A percentile compares a stretch with the other conserved stretches of the same genome.
Evolutionary conservation across 75 land plant species (phyloP).

Genomic region (Pinus albicaulis): DNA sequence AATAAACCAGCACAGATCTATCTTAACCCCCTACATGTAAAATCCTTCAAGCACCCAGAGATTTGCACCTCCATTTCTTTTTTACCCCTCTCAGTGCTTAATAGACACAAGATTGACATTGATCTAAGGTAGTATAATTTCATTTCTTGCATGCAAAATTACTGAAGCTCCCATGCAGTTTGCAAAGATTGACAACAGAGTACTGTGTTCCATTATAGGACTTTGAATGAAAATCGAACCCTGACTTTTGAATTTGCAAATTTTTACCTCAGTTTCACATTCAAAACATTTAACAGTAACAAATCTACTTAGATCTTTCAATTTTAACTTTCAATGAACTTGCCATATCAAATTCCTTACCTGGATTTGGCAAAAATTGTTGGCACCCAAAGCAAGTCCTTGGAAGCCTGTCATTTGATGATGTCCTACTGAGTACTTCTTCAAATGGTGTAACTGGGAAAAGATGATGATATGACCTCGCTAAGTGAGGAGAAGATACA

Average conservation of each 20-base stretch:
- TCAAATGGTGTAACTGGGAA: conserved; percentile 86
- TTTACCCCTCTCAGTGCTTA: no score
- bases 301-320: background rate
- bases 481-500: conserved; percentile 96
- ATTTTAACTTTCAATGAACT: background rate
- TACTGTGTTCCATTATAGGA: background rate
- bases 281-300: background rate
- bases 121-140: no score
- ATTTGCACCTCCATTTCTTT: no score
- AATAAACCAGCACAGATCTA: no score
- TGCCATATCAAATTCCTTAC: conserved; percentile 27
- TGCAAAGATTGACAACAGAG: no score
- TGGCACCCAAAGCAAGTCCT: conserved; percentile 89
- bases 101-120: no score
- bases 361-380: conserved; percentile 59
- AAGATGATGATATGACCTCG: conserved; percentile 97
- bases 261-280: background rate
- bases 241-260: background rate
- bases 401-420: conserved; percentile 26
- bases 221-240: background rate
- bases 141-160: no score
- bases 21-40: no score
- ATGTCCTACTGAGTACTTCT: conserved; percentile 41
- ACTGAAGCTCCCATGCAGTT: no score
- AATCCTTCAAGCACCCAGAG: no score